Evolutionary conservation across 163 green algal genomes (phyloP), one percentile per base, ranked within the genome.

Genomic region (Chlorella variabilis): DNA sequence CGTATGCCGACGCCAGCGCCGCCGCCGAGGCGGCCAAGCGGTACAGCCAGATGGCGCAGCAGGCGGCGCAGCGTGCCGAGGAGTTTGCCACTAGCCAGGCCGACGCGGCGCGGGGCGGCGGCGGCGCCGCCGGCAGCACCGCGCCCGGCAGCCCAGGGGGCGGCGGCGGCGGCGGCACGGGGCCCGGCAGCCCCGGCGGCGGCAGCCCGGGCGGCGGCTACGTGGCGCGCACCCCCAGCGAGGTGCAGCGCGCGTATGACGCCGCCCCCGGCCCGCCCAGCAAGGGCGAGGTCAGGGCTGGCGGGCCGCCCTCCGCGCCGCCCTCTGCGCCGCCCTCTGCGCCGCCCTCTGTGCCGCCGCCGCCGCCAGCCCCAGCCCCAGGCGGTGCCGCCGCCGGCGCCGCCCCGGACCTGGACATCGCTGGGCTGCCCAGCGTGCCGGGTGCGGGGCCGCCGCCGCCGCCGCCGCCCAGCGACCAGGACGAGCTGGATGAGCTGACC

Each of bases 401-500:
- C 20, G 27, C 59, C 4, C n/a, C 29, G 34, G 68, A 66, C 70
- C 18, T 71, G 56, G 86, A 65, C 31, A 27, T 54, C 45, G 15
- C 11, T 15, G 45, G 45, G 45, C 54, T 88, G 70, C 83, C 83
- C 42, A 85, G 75, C 42, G 78, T 80, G 63, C 74, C 75, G 27
- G 77, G 70, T 20, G 63, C 38, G 29, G 41, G 27, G 31, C 42
- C 23, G 9, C 41, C 48, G 29, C 54, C 34, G 31, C 42, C 23
- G 9, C 41, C 48, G 23, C 62, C 41, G 2, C 68, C 38, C 15
- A 49, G 41, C 29, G 48, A 23, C 33, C 71, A 69, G 29, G 81
- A 87, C 54, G 89, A 94, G 74, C 86, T 93, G 38, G 91, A 92
- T 31, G 88, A 93, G 62, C 87, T 95, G 34, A 91, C 89, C n/a